Conservation (phyloP, 441 rosid species). For the Raphanus hybrid region DNA sequence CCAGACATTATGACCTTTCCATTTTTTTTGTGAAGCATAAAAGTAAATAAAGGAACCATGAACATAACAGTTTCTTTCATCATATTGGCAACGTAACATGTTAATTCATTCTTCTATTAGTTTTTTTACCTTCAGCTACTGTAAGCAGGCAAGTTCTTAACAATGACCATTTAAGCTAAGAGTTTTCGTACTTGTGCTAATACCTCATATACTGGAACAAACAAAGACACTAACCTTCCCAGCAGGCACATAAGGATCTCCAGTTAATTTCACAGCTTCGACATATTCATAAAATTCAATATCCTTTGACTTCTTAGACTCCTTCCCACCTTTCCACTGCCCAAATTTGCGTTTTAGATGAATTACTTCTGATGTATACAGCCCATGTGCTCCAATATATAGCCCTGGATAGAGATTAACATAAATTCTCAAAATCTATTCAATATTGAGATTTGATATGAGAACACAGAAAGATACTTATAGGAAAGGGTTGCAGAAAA, state of each 20-base stretch:
- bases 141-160: not conserved
- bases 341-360: constrained; percentile 83
- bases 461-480: not conserved
- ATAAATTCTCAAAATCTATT: constrained; percentile 1
- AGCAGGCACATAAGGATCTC: constrained; percentile 95
- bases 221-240: constrained; percentile 71
- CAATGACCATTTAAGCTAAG: not conserved
- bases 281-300: constrained; percentile 95
- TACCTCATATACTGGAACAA: constrained; percentile 20
- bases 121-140: not conserved
- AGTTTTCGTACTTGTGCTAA: constrained; percentile 8
- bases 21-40: not conserved
- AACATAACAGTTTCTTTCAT: not conserved
- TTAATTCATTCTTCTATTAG: not conserved
- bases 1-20: constrained; percentile 5
- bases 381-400: constrained; percentile 89
- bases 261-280: constrained; percentile 89
- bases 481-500: not conserved
- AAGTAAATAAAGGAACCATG: not conserved
- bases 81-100: not conserved
- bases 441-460: constrained; percentile 1
- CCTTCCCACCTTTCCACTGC: constrained; percentile 63
- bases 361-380: constrained; percentile 76
- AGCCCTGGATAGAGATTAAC: constrained; percentile 28
- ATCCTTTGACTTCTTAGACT: constrained; percentile 57